phyloP scores from a whole-genome alignment of 2,329 filamentous ascomycete genomes.

The Monosporascus ibericus region DNA sequence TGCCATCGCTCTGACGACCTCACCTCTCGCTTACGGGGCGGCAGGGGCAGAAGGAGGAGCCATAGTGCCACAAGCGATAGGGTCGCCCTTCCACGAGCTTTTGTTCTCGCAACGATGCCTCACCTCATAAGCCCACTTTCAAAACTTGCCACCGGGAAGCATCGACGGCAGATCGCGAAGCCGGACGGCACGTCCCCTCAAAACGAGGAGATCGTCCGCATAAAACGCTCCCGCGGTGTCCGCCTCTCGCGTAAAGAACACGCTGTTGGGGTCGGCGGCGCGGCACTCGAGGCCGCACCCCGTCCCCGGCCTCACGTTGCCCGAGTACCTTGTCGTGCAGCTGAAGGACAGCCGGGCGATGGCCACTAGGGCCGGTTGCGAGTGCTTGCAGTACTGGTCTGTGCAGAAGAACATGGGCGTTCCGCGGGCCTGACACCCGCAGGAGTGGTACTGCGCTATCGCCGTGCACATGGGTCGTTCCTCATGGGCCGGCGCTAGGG shows the following conservation, averaged over 20 bases:
- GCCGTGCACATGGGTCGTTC: background rate
- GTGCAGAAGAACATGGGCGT: background rate
- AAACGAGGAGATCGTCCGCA: background rate
- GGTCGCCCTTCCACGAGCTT: too few relatives aligned
- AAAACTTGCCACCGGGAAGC: too few relatives aligned
- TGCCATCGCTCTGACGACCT: too few relatives aligned
- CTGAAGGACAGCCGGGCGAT: background rate
- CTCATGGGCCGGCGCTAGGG: background rate
- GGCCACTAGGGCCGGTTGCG: background rate
- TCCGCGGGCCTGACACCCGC: background rate
- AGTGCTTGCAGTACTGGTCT: background rate
- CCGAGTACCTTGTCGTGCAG: background rate
- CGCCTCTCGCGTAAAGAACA: background rate
- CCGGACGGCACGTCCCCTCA: background rate
- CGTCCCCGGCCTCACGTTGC: background rate
- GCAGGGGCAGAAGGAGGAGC: too few relatives aligned
- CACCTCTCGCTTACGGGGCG: too few relatives aligned
- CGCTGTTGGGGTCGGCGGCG: background rate
- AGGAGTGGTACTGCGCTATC: background rate
- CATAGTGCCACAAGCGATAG: too few relatives aligned
- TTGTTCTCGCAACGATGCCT: too few relatives aligned
- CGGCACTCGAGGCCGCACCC: background rate
- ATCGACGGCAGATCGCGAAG: background rate
- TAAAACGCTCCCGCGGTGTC: background rate
- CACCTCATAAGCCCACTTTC: too few relatives aligned